Evolutionary conservation across 1,139 yeast genomes (phyloP).

Genomic region (Hansenula lynferdii): DNA sequence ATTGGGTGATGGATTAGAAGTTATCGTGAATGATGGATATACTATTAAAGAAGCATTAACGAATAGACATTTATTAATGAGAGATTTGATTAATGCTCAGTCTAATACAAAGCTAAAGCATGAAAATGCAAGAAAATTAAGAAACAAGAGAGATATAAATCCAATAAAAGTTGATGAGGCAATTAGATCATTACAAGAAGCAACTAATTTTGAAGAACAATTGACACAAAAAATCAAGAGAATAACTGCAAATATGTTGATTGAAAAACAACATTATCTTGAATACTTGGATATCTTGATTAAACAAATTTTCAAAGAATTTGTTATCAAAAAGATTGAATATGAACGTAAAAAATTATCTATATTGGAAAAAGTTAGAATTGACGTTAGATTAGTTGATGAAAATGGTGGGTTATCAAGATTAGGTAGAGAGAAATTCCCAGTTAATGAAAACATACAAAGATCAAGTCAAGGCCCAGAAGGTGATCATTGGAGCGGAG

Average conservation of each 20-base stretch:
- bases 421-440: slow-evolving; percentile 67
- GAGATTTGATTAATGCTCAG: slow-evolving; percentile 81
- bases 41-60: slow-evolving; percentile 91
- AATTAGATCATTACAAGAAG: slow-evolving; percentile 69
- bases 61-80: slow-evolving; percentile 85
- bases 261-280: slow-evolving; percentile 59
- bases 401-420: slow-evolving; percentile 78
- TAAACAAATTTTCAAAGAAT: slow-evolving; percentile 49
- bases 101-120: slow-evolving; percentile 67
- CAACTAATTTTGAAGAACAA: slow-evolving; percentile 74
- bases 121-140: slow-evolving; percentile 67
- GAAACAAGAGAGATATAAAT: slow-evolving; percentile 70
- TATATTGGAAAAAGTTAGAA: slow-evolving; percentile 68
- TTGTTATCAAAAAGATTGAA: slow-evolving; percentile 70
- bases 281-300: slow-evolving; percentile 53
- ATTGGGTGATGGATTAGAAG: slow-evolving; percentile 69
- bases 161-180: slow-evolving; percentile 93
- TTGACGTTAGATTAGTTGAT: slow-evolving; percentile 75
- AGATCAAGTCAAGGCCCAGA: slow-evolving; percentile 43
- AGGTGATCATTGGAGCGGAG: slow-evolving; percentile 62
- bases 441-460: slow-evolving; percentile 28
- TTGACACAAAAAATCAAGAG: slow-evolving; percentile 71
- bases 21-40: slow-evolving; percentile 70
- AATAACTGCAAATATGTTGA: slow-evolving; percentile 80
- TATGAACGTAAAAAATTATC: slow-evolving; percentile 79